phyloP scores from a whole-genome alignment of 2,329 filamentous ascomycete species.

The Aspergillus viridinutans region DNA sequence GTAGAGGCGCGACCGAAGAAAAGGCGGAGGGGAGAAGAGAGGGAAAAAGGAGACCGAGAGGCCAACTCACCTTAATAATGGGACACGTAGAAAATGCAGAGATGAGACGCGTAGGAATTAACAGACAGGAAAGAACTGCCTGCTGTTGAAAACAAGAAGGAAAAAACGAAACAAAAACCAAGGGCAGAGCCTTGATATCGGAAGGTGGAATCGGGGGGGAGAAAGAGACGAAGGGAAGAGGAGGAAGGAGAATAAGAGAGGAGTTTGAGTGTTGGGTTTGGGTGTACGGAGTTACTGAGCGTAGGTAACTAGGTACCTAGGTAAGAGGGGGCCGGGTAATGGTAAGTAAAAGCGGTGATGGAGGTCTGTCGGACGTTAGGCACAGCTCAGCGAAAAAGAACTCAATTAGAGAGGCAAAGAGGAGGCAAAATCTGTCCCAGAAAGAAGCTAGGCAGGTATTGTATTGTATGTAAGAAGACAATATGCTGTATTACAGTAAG shows the following conservation, averaged over 20 bases:
- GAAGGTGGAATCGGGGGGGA: constrained; percentile 11
- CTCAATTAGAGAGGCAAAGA: no score
- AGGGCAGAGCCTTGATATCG: constrained; percentile 19
- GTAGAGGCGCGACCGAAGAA: constrained; percentile 16
- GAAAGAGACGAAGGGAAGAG: constrained; percentile 7
- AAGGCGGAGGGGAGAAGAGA: constrained; percentile 19
- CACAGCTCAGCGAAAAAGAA: background rate
- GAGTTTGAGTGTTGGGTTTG: background rate
- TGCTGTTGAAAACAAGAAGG: constrained; percentile 2
- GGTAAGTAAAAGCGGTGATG: background rate
- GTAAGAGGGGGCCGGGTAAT: background rate
- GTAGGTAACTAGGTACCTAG: no score
- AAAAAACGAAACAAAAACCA: constrained; percentile 10
- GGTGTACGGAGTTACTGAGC: background rate
- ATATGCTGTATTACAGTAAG: background rate
- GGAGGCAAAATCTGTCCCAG: background rate
- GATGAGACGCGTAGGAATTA: constrained; percentile 1
- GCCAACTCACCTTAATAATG: constrained; percentile 6
- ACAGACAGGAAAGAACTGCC: constrained; percentile 3
- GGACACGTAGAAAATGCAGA: constrained; percentile 12
- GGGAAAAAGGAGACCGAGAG: constrained; percentile 5
- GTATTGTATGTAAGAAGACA: background rate
- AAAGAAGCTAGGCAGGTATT: no score
- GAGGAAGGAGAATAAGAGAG: constrained; percentile 8
- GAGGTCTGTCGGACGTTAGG: background rate